These are phyloP conservation scores for Sugiyamaella chiloensis DNA, from an alignment of 805 yeast species.

Conservation along the genomic window DNA sequence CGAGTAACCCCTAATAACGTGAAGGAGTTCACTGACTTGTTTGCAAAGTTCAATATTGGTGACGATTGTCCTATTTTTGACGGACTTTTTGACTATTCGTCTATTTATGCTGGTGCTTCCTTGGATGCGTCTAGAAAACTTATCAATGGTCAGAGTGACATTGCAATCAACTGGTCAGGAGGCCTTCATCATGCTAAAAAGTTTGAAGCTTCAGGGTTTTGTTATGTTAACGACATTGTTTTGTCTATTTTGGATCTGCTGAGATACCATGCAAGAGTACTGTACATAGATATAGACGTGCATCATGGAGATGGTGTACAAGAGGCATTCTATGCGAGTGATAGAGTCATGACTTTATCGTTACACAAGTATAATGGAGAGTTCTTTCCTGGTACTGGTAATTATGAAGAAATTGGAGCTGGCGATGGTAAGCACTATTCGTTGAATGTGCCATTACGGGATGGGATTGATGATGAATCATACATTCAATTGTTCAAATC, in stretches of 20 bases:
- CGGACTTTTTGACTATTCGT: slow-evolving; percentile 88
- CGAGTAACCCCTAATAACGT: slow-evolving; percentile 73
- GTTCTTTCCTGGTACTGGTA: slow-evolving; percentile 93
- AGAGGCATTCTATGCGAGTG: slow-evolving; percentile 89
- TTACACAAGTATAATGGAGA: slow-evolving; percentile 88
- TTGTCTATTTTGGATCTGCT: slow-evolving; percentile 75
- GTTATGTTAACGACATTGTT: slow-evolving; percentile 88
- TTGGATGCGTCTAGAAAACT: slow-evolving; percentile 86
- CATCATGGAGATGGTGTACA: slow-evolving; percentile 97
- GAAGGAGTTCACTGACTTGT: slow-evolving; percentile 45
- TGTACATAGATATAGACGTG: slow-evolving; percentile 85
- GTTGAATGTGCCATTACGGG: slow-evolving; percentile 81
- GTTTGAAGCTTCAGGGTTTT: slow-evolving; percentile 85
- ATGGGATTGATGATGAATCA: slow-evolving; percentile 90
- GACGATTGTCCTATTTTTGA: slow-evolving; percentile 95
- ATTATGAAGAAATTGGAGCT: slow-evolving; percentile 77
- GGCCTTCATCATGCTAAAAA: slow-evolving; percentile 93
- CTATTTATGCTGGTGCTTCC: slow-evolving; percentile 84
- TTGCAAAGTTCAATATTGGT: slow-evolving; percentile 80
- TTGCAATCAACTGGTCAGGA: slow-evolving; percentile 92
- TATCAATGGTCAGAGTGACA: slow-evolving; percentile 78
- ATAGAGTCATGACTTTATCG: slow-evolving; percentile 85
- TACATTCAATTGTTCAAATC: slow-evolving; percentile 60
- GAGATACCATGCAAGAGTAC: slow-evolving; percentile 78
- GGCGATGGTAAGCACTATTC: slow-evolving; percentile 81